Evolutionary conservation across 345 rosid genomes (phyloP).

Genomic region (Toxicodendron radicans): DNA sequence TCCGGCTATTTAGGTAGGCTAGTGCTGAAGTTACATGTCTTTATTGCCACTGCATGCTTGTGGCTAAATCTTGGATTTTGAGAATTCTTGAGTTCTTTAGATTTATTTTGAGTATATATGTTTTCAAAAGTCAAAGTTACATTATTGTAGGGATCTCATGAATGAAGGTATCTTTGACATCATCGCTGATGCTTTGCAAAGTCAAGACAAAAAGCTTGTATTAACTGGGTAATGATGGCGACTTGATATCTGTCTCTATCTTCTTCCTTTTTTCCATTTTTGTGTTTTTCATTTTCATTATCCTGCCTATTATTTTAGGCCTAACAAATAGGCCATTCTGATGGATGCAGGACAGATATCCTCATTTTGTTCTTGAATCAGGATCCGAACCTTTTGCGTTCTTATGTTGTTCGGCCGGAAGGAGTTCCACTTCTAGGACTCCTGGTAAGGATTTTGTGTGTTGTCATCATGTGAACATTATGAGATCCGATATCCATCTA

Average conservation of each 20-base stretch:
- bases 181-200: slow-evolving; percentile 67
- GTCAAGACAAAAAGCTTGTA: slow-evolving; percentile 73
- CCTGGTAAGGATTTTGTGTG: slow-evolving; percentile 56
- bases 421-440: slow-evolving; percentile 83
- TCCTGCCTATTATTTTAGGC: background rate
- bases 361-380: slow-evolving; percentile 77
- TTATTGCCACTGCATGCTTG: background rate
- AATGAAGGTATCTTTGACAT: slow-evolving; percentile 79
- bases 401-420: slow-evolving; percentile 67
- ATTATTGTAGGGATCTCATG: slow-evolving; percentile 67
- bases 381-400: slow-evolving; percentile 73
- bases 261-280: background rate
- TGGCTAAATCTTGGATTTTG: background rate
- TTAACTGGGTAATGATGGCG: slow-evolving; percentile 71
- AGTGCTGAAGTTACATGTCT: slow-evolving; percentile 18
- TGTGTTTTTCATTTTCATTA: background rate
- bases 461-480: slow-evolving; percentile 3
- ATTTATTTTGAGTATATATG: background rate
- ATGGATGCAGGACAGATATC: slow-evolving; percentile 93
- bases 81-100: background rate
- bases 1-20: slow-evolving; percentile 71
- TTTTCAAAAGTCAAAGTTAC: background rate
- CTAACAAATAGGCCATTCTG: slow-evolving; percentile 34
- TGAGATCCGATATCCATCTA: background rate
- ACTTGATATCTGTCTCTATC: slow-evolving; percentile 14